These are phyloP conservation scores for Beauveria sp. DNA, from an alignment of 2,329 filamentous ascomycete species.

Conservation along the genomic window DNA sequence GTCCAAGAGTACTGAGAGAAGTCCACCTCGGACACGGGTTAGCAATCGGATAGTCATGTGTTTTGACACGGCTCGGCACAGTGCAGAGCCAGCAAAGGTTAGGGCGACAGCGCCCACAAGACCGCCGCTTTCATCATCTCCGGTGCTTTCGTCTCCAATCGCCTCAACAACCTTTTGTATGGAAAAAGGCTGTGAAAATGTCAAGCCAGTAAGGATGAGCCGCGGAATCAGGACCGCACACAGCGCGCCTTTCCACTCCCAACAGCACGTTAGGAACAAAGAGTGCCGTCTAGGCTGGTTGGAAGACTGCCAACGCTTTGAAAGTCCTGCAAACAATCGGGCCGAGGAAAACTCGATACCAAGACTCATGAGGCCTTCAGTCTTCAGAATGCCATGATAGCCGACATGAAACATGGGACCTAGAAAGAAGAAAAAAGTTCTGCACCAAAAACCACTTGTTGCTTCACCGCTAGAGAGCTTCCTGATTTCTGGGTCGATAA, in stretches of 20 bases:
- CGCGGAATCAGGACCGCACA: neutral
- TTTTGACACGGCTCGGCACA: neutral
- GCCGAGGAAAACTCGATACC: neutral
- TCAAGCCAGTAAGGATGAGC: neutral
- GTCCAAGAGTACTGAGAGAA: neutral
- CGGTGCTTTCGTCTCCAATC: slow-evolving; percentile 9
- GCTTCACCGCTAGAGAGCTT: neutral
- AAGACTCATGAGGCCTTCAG: neutral
- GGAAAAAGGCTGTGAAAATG: neutral
- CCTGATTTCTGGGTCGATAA: neutral
- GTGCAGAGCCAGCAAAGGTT: neutral
- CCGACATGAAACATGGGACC: neutral
- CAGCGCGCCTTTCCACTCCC: slow-evolving; percentile 14
- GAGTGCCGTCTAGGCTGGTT: neutral
- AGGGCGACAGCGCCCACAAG: neutral
- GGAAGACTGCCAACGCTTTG: neutral
- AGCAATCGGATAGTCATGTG: neutral
- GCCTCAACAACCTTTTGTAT: slow-evolving; percentile 10
- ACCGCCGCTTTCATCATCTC: neutral
- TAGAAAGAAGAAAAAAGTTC: neutral
- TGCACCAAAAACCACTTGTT: neutral
- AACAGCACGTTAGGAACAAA: slow-evolving; percentile 14
- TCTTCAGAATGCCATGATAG: neutral
- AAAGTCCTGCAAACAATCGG: neutral
- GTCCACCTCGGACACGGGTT: neutral